Evolutionary conservation across 1,284 basidiomycete genomes (phyloP), one percentile per base, ranked within the genome.

Genomic region (Coniferiporia weirii): DNA sequence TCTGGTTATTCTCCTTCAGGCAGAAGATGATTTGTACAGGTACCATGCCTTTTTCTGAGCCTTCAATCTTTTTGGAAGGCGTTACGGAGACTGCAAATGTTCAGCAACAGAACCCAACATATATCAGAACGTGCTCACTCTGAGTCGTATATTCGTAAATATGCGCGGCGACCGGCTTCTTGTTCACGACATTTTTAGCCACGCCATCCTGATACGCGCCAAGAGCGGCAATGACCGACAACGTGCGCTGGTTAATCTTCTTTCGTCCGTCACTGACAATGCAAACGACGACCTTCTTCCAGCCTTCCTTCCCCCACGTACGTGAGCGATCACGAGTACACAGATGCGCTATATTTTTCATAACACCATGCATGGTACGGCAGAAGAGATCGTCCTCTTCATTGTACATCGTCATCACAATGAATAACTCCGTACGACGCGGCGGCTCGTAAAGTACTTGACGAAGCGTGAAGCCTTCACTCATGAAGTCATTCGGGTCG

Each of bases 91-190:
- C 91, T 93, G 67, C 38, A 64, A 68, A 64, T 60, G 3, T 36
- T 56, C 8, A 17, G 46, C 64, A 50, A 51, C 7, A 20, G 22
- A 49, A 10, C 44, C 35, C 15, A 43, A 36, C 10, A 75, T 9
- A 7, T 2, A 12, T 40, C 15, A 40, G 38, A 27, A 27, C 8
- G 38, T 8, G 44, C 85, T 67, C 66, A 91, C 89, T 83, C 71
- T 94, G 93, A 0, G 91, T 89, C 3, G 93, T 95, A 73, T 94
- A 95, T 73, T 98, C 95, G 76, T 95, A 98, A 58, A 98, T 86
- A 72, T 98, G 95, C 0, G 95, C 95, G 0, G 85, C 83, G 6
- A 98, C 95, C 0, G 87, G 82, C 68, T 88, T 91, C 54, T 85
- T 86, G 64, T 94, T 93, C 63, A 98, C 87, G 57, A 89, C 78